phyloP scores from a whole-genome alignment of 169 alveolate species.

The Plasmodium cynomolgi region DNA sequence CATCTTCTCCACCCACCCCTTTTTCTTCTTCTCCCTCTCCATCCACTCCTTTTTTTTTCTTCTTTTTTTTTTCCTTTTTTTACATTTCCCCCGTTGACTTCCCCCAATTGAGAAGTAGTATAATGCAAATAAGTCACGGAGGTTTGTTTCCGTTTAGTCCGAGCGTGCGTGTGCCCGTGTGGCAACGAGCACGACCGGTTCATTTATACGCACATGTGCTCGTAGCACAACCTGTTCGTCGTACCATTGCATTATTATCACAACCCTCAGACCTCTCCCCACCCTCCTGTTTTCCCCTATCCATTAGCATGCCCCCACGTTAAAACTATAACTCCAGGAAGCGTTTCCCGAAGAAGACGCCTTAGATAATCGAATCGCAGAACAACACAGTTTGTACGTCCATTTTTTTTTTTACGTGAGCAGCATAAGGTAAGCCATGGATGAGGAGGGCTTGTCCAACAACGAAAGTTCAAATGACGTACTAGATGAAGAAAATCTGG shows the following conservation, averaged over 20 bases:
- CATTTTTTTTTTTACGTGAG: not conserved
- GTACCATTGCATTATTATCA: not conserved
- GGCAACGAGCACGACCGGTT: not conserved
- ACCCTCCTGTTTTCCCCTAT: not conserved
- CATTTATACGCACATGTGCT: not conserved
- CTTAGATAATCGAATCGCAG: not conserved
- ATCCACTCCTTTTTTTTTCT: not conserved
- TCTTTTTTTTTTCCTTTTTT: not conserved
- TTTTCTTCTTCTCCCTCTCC: not conserved
- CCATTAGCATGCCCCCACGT: not conserved
- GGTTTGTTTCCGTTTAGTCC: not conserved
- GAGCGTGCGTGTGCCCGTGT: not conserved
- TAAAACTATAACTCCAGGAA: not conserved
- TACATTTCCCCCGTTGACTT: not conserved
- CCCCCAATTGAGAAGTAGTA: not conserved
- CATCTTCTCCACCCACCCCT: too few relatives aligned
- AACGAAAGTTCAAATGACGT: constrained; percentile 23
- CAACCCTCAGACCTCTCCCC: not conserved
- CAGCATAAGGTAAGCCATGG: not conserved
- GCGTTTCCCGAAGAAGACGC: not conserved
- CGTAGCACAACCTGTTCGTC: not conserved
- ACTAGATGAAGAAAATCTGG: constrained; percentile 32
- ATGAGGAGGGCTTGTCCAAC: constrained; percentile 33
- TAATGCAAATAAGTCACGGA: not conserved
- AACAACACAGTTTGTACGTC: not conserved